Conservation (phyloP, 2,329 filamentous ascomycete genomes). For the Parastagonospora avenae region DNA sequence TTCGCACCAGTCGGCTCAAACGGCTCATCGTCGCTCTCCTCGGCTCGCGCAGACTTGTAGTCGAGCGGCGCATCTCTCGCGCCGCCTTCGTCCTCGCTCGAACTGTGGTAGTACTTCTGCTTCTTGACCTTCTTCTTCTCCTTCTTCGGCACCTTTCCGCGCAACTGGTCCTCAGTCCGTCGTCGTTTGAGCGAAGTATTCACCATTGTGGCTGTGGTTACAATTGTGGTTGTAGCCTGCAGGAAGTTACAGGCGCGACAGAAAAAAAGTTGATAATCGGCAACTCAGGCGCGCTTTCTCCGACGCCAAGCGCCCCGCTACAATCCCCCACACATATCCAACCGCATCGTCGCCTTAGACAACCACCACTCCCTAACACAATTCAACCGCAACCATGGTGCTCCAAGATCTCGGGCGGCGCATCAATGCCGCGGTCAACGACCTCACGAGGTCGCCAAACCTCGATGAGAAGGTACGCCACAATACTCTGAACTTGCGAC, state of each 20-base stretch:
- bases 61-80: conserved; percentile 42
- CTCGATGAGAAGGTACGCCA: conserved; percentile 85
- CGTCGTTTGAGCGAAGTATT: conserved; percentile 58
- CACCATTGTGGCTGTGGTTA: conserved; percentile 37
- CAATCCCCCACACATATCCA: conserved; percentile 21
- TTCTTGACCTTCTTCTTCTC: conserved; percentile 66
- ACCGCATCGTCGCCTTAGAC: conserved; percentile 4
- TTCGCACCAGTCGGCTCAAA: conserved; percentile 32
- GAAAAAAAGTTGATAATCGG: conserved; percentile 37
- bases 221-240: conserved; percentile 5
- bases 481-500: not conserved
- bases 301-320: conserved; percentile 38
- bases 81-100: conserved; percentile 57
- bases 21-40: conserved; percentile 44
- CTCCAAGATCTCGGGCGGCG: conserved; percentile 98
- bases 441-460: conserved; percentile 89
- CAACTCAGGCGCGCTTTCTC: conserved; percentile 20
- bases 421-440: conserved; percentile 94
- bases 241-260: conserved; percentile 6
- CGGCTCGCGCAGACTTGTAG: conserved; percentile 57
- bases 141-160: conserved; percentile 57
- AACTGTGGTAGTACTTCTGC: conserved; percentile 68
- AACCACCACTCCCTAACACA: conserved; percentile 6
- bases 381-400: conserved; percentile 69
- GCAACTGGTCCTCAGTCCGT: conserved; percentile 64